These are phyloP conservation scores for Azolla pinnata DNA, from an alignment of 75 land plant species.

Conservation along the genomic window DNA sequence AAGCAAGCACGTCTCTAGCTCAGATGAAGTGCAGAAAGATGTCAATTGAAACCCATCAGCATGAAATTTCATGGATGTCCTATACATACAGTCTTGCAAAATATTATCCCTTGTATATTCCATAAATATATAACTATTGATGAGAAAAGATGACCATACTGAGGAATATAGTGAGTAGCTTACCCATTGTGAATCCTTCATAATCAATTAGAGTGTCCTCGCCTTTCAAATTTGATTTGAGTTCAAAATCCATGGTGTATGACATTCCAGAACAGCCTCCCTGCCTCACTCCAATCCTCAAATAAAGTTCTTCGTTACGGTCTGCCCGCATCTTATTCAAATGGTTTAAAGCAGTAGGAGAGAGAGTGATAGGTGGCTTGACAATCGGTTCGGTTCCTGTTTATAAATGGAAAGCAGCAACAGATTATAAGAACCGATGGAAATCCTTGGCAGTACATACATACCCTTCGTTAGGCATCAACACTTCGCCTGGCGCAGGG, in stretches of 20 bases:
- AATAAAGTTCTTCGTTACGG: slow-evolving; percentile 56
- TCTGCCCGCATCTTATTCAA: slow-evolving; percentile 70
- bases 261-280: slow-evolving; percentile 99
- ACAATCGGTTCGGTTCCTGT: slow-evolving; percentile 7
- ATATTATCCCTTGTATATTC: no score
- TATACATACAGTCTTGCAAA: no score
- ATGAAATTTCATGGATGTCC: no score
- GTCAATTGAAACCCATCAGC: no score
- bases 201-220: slow-evolving; percentile 84
- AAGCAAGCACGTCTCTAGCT: no score
- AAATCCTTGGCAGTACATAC: no score
- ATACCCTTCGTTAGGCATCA: no score
- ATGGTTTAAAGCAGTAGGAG: slow-evolving; percentile 74
- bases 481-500: no score
- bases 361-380: slow-evolving; percentile 63
- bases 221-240: slow-evolving; percentile 38
- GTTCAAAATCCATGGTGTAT: slow-evolving; percentile 60
- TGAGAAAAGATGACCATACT: neutral
- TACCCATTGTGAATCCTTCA: slow-evolving; percentile 85
- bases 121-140: no score
- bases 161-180: slow-evolving; percentile 2
- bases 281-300: slow-evolving; percentile 92
- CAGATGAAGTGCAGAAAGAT: no score
- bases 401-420: neutral
- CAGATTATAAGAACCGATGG: no score